Evolutionary conservation across 768 basidiomycete species (phyloP).

Genomic region (Clavaria fumosa): DNA sequence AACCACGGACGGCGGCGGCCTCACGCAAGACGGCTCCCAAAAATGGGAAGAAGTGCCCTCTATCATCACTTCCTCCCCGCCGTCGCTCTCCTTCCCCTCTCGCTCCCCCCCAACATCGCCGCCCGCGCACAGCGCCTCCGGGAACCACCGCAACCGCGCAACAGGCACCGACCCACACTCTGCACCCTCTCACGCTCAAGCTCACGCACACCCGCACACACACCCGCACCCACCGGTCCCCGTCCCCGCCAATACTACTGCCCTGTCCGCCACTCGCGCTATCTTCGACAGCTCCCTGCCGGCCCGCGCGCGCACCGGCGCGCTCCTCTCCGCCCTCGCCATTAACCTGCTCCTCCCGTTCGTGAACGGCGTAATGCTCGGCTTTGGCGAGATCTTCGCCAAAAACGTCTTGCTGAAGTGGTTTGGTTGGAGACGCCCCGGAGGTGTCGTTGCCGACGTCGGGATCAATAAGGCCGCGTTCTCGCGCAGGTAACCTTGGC

Average conservation of each 20-base stretch:
- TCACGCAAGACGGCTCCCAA: conserved; percentile 34
- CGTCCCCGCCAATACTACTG: conserved; percentile 16
- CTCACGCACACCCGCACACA: too few relatives aligned
- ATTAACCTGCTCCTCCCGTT: conserved; percentile 82
- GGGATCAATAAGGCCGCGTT: too few relatives aligned
- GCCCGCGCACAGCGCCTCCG: conserved; percentile 10
- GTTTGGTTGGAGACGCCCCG: conserved; percentile 33
- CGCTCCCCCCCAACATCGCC: conserved; percentile 38
- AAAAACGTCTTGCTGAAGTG: conserved; percentile 52
- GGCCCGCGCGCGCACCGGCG: conserved; percentile 47
- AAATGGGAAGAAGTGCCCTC: conserved; percentile 66
- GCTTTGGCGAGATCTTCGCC: conserved; percentile 90
- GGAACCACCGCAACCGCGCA: background rate
- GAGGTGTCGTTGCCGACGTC: conserved; percentile 23
- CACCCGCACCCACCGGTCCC: too few relatives aligned
- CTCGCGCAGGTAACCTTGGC: too few relatives aligned
- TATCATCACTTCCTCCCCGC: conserved; percentile 48
- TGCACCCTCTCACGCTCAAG: too few relatives aligned
- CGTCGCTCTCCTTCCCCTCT: conserved; percentile 67
- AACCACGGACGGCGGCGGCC: too few relatives aligned
- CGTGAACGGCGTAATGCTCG: conserved; percentile 89
- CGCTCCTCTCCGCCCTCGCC: conserved; percentile 57
- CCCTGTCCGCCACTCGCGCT: conserved; percentile 45
- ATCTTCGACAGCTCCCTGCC: conserved; percentile 59
- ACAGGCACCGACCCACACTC: too few relatives aligned